Evolutionary conservation across 352 stramenopile species (phyloP), one percentile per base, ranked within the genome.

Genomic region (Phytopythium helicoides): DNA sequence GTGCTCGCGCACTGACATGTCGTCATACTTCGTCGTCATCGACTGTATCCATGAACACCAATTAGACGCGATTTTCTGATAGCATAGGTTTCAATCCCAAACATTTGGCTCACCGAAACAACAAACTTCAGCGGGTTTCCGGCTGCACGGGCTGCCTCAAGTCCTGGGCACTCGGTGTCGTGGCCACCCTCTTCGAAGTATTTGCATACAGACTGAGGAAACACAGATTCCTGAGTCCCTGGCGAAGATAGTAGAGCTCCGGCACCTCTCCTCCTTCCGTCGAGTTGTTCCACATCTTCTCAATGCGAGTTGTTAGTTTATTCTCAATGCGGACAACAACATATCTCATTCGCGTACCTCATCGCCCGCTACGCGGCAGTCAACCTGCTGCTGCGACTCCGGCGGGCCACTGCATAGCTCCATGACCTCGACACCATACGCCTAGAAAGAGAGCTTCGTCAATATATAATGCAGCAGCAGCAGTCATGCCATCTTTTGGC

Each of bases 11-110:
- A 89, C 78, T 22, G 81, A 87, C 76, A 89, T 86, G 45, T 92
- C 79, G 1, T 92, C 79, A 52, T 90, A 92, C 60, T 84, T 87
- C 23, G 81, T 89, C 3, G 81, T 71, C 76, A 92, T 89, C 36
- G 54, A 76, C 78, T 91, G 36, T 10, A 45, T 3, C 6, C 18
- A 34, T 25, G 48, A 37, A 19, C 25, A 33, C 5, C 3, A 38
- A 23, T 41, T 10, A 53, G 33, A 53, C 22, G 40, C 38, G n/a
- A 33, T 4, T 23, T 25, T n/a, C 15, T 6, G 1, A 19, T 2
- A 15, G 28, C 18, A n/a, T n/a, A n/a, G n/a, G n/a, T n/a, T n/a
- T n/a, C n/a, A n/a, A n/a, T n/a, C n/a, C n/a, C n/a, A n/a, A n/a
- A n/a, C n/a, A n/a, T n/a, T n/a, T n/a, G n/a, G n/a, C n/a, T n/a